phyloP scores from a whole-genome alignment of 2,329 filamentous ascomycete species.

The Geosmithia putterillii region DNA sequence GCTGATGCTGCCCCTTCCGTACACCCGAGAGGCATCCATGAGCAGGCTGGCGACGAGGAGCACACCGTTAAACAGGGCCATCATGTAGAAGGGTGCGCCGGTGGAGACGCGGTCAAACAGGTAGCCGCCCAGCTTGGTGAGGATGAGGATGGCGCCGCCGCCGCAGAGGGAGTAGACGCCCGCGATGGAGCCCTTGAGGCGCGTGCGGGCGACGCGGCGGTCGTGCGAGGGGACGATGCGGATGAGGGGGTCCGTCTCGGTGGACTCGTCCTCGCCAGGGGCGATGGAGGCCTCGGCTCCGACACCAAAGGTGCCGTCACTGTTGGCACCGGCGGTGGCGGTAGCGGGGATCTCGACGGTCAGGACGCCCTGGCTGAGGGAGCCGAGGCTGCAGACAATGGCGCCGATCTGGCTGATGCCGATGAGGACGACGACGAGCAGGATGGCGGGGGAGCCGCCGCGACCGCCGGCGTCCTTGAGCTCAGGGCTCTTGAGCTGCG shows the following conservation, averaged over 20 bases:
- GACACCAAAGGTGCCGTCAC: too few species aligned
- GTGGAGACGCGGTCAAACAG: conserved; percentile 67
- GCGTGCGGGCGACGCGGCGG: conserved; percentile 32
- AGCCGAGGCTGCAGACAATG: conserved; percentile 89
- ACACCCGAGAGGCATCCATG: conserved; percentile 33
- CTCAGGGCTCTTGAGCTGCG: conserved; percentile 66
- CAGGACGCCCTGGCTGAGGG: conserved; percentile 71
- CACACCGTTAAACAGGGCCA: conserved; percentile 75
- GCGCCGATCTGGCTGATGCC: conserved; percentile 92
- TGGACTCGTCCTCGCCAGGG: conserved; percentile 24
- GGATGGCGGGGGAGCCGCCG: conserved; percentile 56
- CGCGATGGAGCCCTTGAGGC: conserved; percentile 84
- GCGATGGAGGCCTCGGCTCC: conserved; percentile 14
- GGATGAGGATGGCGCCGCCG: conserved; percentile 74
- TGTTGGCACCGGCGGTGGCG: conserved; percentile 3
- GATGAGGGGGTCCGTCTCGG: conserved; percentile 28
- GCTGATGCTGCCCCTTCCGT: conserved; percentile 5
- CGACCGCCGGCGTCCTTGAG: conserved; percentile 49
- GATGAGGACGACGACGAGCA: conserved; percentile 66
- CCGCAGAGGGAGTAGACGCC: conserved; percentile 89
- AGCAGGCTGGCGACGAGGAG: conserved; percentile 46
- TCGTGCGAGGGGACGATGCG: conserved; percentile 13
- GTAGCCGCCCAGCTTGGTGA: conserved; percentile 83
- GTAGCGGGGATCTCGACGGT: conserved; percentile 26
- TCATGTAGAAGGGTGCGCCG: conserved; percentile 85